Percentiles rank a stretch among this genome's conserved stretches.
These are phyloP conservation scores for Talaromyces verruculosus DNA, from an alignment of 2,329 filamentous ascomycete species.

Conservation along the genomic window DNA sequence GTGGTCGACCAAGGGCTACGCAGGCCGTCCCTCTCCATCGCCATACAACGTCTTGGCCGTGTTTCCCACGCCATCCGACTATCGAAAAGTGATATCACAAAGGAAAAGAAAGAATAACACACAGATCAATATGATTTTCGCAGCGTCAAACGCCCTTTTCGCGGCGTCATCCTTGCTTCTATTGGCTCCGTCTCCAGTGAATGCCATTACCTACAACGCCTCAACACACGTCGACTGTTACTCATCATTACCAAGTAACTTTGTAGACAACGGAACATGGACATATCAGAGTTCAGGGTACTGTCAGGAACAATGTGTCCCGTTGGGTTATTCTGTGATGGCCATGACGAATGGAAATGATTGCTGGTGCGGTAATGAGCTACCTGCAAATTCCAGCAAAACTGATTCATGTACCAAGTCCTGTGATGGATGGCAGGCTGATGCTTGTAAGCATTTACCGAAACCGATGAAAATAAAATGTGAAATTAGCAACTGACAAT, in stretches of 20 bases:
- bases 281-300: constrained; percentile 57
- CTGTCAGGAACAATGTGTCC: constrained; percentile 55
- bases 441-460: constrained; percentile 61
- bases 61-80: background rate
- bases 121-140: constrained; percentile 14
- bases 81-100: background rate
- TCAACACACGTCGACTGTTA: constrained; percentile 18
- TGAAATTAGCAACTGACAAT: constrained; percentile 26
- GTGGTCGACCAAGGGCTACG: constrained; percentile 35
- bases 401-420: constrained; percentile 61
- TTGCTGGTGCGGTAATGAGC: constrained; percentile 71
- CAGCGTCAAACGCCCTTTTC: constrained; percentile 3
- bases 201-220: constrained; percentile 14
- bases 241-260: constrained; percentile 28
- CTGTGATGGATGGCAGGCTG: constrained; percentile 63
- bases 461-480: background rate
- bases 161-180: constrained; percentile 11
- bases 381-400: constrained; percentile 60
- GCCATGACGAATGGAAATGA: constrained; percentile 60
- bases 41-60: constrained; percentile 5
- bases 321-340: constrained; percentile 57
- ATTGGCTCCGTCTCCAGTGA: background rate
- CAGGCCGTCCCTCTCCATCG: constrained; percentile 38
- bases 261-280: constrained; percentile 51
- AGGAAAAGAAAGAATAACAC: background rate